Evolutionary conservation across 2,329 filamentous ascomycete genomes (phyloP).

Genomic region (Fusarium floridanum): DNA sequence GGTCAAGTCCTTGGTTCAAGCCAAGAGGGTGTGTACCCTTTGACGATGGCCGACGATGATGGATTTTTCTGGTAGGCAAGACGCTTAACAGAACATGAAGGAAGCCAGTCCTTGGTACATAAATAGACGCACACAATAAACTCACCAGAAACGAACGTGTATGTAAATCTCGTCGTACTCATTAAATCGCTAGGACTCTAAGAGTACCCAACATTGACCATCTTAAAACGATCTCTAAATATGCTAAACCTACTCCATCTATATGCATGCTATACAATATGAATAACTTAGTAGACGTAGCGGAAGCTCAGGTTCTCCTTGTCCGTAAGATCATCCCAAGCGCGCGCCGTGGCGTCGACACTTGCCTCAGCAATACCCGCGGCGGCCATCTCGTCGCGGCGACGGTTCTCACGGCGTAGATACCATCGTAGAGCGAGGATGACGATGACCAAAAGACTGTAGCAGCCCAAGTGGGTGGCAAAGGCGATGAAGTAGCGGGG

Average conservation of each 20-base stretch:
- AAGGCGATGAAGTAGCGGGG: conserved; percentile 79
- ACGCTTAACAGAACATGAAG: background rate
- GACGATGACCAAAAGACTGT: conserved; percentile 68
- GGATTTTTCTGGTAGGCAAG: background rate
- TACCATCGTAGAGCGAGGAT: conserved; percentile 70
- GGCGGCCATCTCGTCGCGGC: conserved; percentile 62
- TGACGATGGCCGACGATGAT: background rate
- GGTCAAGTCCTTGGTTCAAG: background rate
- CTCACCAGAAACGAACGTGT: background rate
- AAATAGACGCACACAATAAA: background rate
- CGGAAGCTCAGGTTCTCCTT: conserved; percentile 70
- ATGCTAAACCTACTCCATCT: background rate
- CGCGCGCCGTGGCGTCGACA: conserved; percentile 55
- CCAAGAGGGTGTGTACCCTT: background rate
- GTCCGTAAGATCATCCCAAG: conserved; percentile 69
- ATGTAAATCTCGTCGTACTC: conserved; percentile 2
- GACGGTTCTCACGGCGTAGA: conserved; percentile 67
- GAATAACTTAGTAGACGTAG: conserved; percentile 61
- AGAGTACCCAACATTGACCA: background rate
- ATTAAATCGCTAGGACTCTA: background rate
- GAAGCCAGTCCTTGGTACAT: background rate
- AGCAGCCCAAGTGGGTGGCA: conserved; percentile 76
- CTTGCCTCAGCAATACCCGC: conserved; percentile 54
- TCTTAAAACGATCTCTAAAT: conserved; percentile 1
- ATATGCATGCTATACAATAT: background rate